Base-by-base conservation (phyloP, 805 yeast species). In the Cyberlindnera mississippiensis region DNA sequence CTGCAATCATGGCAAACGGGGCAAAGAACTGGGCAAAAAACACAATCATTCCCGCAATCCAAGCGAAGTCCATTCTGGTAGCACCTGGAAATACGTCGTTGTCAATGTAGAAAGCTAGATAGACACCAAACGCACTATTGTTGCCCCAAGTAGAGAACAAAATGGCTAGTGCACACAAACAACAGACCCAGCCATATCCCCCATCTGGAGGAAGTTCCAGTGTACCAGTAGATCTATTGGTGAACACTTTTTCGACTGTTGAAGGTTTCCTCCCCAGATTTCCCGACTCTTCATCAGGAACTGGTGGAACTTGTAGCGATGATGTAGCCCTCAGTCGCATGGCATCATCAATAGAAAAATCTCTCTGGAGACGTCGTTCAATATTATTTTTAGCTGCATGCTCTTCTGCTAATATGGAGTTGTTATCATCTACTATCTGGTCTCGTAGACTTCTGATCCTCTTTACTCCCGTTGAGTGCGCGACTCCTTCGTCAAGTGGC, bases 121-220 rank as follows among this genome's bases (percentile, higher is more conserved):
- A 81, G 5, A 84, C 72, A 22, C 87, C 82, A 3, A 81, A 83
- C 4, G 51, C 49, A 47, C 53, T 44, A 6, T 82, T 82, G 49
- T 83, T 73, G 13, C 93, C 93, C 90, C 91, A 84, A 0, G 86
- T 75, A 29, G 74, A 67, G 48, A 78, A 73, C 57, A 78, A 76
- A 31, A 78, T 62, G 4, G 77, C 38, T 22, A 69, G 63, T 4
- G 75, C 71, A 12, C 79, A 76, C 13, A 73, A 45, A 12, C 75
- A 72, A 16, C 80, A 68, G 0, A 82, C 77, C 84, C 87, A 80
- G 2, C 85, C 87, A 42, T 76, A 72, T 2, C 88, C 88, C 33
- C 79, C 82, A 57, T 83, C 90, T 1, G 82, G 80, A 0, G 73
- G 73, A 14, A 63, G 50, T 24, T 63, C 65, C 3, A 66, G 28